These are phyloP conservation scores for Craterostigma plantagineum DNA, from an alignment of 257 asterid species.

Conservation along the genomic window DNA sequence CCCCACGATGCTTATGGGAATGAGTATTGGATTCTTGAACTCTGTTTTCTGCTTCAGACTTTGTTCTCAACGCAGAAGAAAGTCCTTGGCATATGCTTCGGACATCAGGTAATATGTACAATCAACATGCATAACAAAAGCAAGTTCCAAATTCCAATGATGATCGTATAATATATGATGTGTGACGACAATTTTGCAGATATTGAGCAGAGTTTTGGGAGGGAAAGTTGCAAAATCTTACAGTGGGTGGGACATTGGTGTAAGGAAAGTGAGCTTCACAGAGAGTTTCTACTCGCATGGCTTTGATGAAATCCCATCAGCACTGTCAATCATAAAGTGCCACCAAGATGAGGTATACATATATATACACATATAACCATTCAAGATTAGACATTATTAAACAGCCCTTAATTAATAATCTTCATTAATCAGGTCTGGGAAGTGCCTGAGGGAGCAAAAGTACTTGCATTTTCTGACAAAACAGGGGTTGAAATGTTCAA, in stretches of 20 bases:
- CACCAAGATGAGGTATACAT: slow-evolving; percentile 43
- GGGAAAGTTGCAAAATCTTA: slow-evolving; percentile 31
- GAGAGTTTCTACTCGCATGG: slow-evolving; percentile 17
- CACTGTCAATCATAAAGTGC: slow-evolving; percentile 29
- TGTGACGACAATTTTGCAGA: slow-evolving; percentile 8
- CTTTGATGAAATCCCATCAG: slow-evolving; percentile 20
- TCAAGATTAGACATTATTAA: neutral
- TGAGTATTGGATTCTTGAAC: slow-evolving; percentile 33
- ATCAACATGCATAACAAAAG: too few species aligned
- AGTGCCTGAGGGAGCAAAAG: slow-evolving; percentile 25
- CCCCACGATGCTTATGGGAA: slow-evolving; percentile 44
- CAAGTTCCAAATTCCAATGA: too few species aligned
- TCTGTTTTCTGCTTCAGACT: slow-evolving; percentile 22
- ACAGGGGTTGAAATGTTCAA: slow-evolving; percentile 19
- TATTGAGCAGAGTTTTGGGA: slow-evolving; percentile 40
- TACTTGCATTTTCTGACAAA: slow-evolving; percentile 27
- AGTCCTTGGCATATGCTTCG: slow-evolving; percentile 48
- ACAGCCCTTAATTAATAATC: neutral
- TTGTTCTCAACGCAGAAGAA: slow-evolving; percentile 22
- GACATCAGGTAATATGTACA: slow-evolving; percentile 25
- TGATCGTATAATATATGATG: too few species aligned
- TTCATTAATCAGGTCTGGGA: slow-evolving; percentile 11
- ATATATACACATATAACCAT: neutral
- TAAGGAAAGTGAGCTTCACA: slow-evolving; percentile 21
- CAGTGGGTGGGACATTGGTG: slow-evolving; percentile 51